Evolutionary conservation across 805 yeast species (phyloP).

Genomic region (Nakazawaea sp.): DNA sequence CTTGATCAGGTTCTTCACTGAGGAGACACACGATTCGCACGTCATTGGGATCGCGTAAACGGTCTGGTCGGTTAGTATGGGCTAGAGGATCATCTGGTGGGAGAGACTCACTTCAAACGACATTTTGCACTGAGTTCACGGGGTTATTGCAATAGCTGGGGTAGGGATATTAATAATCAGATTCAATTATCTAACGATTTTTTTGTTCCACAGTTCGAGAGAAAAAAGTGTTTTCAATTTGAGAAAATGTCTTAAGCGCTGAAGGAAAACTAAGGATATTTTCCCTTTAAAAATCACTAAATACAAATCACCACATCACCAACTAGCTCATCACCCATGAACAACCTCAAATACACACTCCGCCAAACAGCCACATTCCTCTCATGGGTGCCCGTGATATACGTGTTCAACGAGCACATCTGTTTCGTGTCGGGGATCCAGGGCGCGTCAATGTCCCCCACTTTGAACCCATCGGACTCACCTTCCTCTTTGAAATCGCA

Average conservation of each 20-base stretch:
- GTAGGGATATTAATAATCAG: neutral
- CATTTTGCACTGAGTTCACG: no score
- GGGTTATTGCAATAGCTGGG: no score
- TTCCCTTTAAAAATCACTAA: no score
- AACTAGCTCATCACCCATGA: no score
- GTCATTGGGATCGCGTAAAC: conserved; percentile 84
- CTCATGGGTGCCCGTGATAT: conserved; percentile 77
- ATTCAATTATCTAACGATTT: no score
- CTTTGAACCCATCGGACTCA: conserved; percentile 61
- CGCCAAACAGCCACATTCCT: conserved; percentile 29
- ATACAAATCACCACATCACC: no score
- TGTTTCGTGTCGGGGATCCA: conserved; percentile 67
- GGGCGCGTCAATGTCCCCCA: conserved; percentile 86
- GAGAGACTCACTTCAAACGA: conserved; percentile 11
- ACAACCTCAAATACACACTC: conserved; percentile 19
- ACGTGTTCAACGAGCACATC: conserved; percentile 62
- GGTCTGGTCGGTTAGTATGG: conserved; percentile 29
- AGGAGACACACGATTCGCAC: conserved; percentile 64
- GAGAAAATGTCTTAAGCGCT: no score
- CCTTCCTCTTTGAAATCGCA: conserved; percentile 18
- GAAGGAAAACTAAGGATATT: no score
- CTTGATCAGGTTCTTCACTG: conserved; percentile 48
- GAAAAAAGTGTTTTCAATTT: no score
- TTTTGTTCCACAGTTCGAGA: no score
- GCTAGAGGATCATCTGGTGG: neutral